phyloP scores from a whole-genome alignment of 495 filamentous ascomycete genomes.

The Penicillium robsamsonii region DNA sequence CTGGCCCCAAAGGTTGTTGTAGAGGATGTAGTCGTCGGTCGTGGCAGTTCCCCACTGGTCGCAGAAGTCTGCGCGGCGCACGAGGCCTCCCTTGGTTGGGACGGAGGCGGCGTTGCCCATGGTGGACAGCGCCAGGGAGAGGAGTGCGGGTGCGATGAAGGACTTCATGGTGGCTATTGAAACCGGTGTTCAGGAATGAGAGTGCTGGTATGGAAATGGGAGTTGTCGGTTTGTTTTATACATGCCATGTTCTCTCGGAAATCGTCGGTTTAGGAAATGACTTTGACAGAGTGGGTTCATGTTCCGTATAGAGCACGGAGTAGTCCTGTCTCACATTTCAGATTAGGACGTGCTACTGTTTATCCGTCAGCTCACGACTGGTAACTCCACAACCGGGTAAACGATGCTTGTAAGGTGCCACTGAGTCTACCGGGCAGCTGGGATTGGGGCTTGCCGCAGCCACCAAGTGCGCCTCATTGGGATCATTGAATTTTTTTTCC shows the following conservation, averaged over 20 bases:
- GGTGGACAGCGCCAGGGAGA: slow-evolving; percentile 30
- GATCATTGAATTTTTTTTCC: slow-evolving; percentile 15
- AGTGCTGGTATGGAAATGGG: not conserved
- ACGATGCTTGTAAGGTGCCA: not conserved
- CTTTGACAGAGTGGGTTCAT: not conserved
- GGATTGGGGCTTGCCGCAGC: slow-evolving; percentile 5
- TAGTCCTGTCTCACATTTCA: slow-evolving; percentile 22
- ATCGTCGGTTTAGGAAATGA: not conserved
- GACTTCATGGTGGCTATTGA: slow-evolving; percentile 35
- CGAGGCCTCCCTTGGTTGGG: slow-evolving; percentile 36
- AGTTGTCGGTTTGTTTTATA: slow-evolving; percentile 13
- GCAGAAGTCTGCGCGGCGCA: slow-evolving; percentile 47
- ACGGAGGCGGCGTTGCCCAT: slow-evolving; percentile 33
- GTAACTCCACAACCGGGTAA: slow-evolving; percentile 18
- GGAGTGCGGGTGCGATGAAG: slow-evolving; percentile 20
- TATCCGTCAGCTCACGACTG: not conserved
- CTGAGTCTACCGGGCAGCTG: too few species aligned
- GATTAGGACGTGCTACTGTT: not conserved
- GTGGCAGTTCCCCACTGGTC: slow-evolving; percentile 47
- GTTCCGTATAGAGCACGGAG: slow-evolving; percentile 26
- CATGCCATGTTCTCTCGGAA: not conserved
- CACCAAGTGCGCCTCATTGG: not conserved
- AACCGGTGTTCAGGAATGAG: not conserved
- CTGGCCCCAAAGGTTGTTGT: slow-evolving; percentile 56
- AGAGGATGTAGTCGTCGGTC: slow-evolving; percentile 50